Percentiles rank a stretch among this genome's conserved stretches.
Evolutionary conservation across 257 asterid species (phyloP).

Genomic region (Nicotiana sylvestris): DNA sequence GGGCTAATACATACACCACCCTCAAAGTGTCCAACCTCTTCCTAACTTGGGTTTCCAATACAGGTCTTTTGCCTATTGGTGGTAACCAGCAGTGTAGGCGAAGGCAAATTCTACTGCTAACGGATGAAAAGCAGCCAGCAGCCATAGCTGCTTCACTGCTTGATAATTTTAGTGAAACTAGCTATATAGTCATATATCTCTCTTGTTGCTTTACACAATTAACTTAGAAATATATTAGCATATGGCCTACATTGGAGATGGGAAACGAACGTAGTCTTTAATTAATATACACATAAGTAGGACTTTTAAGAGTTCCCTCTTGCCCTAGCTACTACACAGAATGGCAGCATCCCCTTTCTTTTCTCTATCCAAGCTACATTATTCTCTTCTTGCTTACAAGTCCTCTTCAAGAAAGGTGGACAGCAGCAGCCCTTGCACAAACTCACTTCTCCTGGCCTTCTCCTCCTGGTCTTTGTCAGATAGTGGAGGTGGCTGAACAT

Average conservation of each 20-base stretch:
- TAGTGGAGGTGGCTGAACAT: conserved; percentile 23
- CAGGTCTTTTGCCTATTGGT: neutral
- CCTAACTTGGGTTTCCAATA: too few species aligned
- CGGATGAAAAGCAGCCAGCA: neutral
- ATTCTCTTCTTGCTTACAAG: conserved; percentile 21
- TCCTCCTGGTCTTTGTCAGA: conserved; percentile 76
- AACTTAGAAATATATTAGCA: neutral
- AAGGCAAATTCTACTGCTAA: neutral
- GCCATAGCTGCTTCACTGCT: neutral
- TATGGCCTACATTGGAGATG: neutral
- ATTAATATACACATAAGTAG: conserved; percentile 6
- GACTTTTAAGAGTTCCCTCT: neutral
- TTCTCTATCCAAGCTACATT: neutral
- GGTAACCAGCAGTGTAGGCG: neutral
- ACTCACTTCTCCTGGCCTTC: conserved; percentile 53
- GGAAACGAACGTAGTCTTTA: neutral
- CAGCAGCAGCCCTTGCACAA: conserved; percentile 61
- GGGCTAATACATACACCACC: too few species aligned
- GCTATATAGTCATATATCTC: neutral
- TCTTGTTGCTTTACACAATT: neutral
- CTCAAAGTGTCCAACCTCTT: too few species aligned
- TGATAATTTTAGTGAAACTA: neutral
- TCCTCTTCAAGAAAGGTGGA: conserved; percentile 58
- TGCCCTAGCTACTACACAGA: neutral
- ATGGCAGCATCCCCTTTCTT: conserved; percentile 3